These are phyloP conservation scores for Fraxinus quadrangulata DNA, from an alignment of 257 asterid genomes.

Conservation along the genomic window DNA sequence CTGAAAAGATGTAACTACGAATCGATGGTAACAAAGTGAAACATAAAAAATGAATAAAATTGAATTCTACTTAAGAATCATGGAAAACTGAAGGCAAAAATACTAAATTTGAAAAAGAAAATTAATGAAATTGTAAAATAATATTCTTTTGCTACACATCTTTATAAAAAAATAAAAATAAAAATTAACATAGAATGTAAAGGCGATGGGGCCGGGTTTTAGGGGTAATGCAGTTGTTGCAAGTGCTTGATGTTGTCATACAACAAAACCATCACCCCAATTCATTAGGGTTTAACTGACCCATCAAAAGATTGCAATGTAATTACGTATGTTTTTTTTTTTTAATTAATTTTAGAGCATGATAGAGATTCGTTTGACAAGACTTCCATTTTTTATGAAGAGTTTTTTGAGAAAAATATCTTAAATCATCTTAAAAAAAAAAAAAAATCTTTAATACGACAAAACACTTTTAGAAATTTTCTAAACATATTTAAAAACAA, in stretches of 20 bases:
- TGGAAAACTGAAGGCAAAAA: too few relatives aligned
- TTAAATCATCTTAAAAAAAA: too few relatives aligned
- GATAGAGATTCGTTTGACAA: too few relatives aligned
- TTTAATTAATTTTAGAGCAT: neutral
- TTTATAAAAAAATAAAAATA: neutral
- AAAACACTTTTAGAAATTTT: too few relatives aligned
- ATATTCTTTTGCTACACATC: neutral
- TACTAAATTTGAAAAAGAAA: too few relatives aligned
- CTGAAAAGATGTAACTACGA: too few relatives aligned
- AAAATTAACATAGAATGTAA: constrained; percentile 29
- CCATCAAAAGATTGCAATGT: constrained; percentile 28
- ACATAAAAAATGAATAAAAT: too few relatives aligned
- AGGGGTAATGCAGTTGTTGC: constrained; percentile 54
- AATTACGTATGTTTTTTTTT: neutral
- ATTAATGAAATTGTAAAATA: constrained; percentile 16
- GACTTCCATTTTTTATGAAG: too few relatives aligned
- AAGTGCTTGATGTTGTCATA: constrained; percentile 41
- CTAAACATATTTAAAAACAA: too few relatives aligned
- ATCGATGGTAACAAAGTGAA: neutral
- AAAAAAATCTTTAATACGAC: too few relatives aligned
- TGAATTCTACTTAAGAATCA: too few relatives aligned
- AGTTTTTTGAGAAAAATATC: too few relatives aligned
- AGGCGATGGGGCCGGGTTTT: constrained; percentile 42
- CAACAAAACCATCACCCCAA: constrained; percentile 34
- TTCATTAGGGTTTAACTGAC: constrained; percentile 24